Base-by-base conservation (phyloP, 495 filamentous ascomycete genomes). In the Trichoderma virens region DNA sequence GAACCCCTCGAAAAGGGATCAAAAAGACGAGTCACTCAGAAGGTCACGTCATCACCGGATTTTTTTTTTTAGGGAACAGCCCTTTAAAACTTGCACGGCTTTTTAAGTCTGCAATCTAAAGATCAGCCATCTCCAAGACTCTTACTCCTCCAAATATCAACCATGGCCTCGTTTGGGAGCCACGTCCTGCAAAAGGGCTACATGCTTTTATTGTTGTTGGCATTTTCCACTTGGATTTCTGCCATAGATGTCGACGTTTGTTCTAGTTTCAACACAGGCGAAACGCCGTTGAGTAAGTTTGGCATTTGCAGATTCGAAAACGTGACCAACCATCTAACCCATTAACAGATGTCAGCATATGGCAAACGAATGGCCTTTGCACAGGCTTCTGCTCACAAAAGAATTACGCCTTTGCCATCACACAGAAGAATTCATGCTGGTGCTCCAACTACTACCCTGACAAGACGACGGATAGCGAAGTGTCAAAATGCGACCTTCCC, bases 291-390 rank as follows among this genome's bases (percentile, higher is more conserved):
- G 6, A 70, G 78, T 78, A 67, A 67, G 78, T 69, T 28, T 6
- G 5, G 16, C 23, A 16, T 9, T 20, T n/a, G 1, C 23, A 13
- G 28, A 18, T 30, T 8, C 5, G 5, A 5, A 13, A n/a, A 30
- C 41, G 30, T 28, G 56, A 25, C 16, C 32, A 23, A 28, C 30
- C 7, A 27, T 43, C 39, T 45, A 35, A 64, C 39, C 14, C 30
- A 23, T 23, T 64, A 0, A 13, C 64, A 80, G 79, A 76, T 16
- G 41, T 69, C 31, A 75, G 71, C 67, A 71, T 73, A 67, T 82
- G 60, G 32, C 79, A 82, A 62, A 79, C 78, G 63, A 72, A 80
- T 63, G 79, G 79, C 20, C 73, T 76, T 28, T 82, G 79, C 51
- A 67, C 67, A 62, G 61, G 65, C 11, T 78, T 73, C 61, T 82